Percentiles rank a stretch among this genome's conserved stretches.
phyloP scores from a whole-genome alignment of 345 rosid genomes.

The Punica granatum region DNA sequence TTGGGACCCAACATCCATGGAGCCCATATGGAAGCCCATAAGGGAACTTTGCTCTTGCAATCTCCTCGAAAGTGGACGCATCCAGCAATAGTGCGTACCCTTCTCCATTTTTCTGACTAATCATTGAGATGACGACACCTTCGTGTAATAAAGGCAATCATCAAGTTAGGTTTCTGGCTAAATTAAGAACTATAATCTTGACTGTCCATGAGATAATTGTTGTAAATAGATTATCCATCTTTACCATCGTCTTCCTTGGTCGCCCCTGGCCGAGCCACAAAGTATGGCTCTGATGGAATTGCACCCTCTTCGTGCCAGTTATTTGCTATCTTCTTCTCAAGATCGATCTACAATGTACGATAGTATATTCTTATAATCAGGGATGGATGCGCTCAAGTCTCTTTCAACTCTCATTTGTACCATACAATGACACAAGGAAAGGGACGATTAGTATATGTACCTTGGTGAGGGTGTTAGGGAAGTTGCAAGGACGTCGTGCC shows the following conservation, averaged over 20 bases:
- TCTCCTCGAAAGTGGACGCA: constrained; percentile 76
- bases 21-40: constrained; percentile 90
- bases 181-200: no score
- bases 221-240: neutral
- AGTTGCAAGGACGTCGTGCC: constrained; percentile 87
- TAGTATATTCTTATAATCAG: neutral
- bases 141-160: neutral
- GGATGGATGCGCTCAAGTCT: no score
- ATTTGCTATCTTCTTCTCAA: constrained; percentile 60
- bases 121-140: constrained; percentile 84
- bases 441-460: constrained; percentile 16
- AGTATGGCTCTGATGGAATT: constrained; percentile 87
- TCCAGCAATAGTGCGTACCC: constrained; percentile 76
- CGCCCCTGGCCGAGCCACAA: constrained; percentile 84
- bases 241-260: constrained; percentile 88
- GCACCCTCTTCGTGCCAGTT: constrained; percentile 77
- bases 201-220: neutral
- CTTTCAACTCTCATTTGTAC: no score
- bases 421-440: neutral
- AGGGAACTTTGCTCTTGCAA: constrained; percentile 91
- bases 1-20: constrained; percentile 97
- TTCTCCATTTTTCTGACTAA: constrained; percentile 74
- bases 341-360: constrained; percentile 46
- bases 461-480: constrained; percentile 95
- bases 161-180: neutral